Conservation (phyloP, 2,329 filamentous ascomycete species). For the Aspergillus fructus region DNA sequence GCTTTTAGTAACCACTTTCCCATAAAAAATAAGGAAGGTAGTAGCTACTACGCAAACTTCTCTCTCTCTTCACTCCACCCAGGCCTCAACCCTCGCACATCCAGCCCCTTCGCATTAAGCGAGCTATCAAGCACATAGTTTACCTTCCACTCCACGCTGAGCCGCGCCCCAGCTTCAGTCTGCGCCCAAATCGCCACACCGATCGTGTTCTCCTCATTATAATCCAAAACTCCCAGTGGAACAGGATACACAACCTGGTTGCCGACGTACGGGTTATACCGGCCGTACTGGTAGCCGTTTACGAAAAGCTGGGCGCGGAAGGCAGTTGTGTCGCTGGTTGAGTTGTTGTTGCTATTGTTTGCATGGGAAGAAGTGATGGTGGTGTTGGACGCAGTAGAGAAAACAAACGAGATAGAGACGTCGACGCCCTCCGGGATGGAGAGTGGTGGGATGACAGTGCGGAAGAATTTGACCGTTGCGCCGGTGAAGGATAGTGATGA, state of each 20-base stretch:
- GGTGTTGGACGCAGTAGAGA: slow-evolving; percentile 45
- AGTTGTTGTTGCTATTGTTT: slow-evolving; percentile 6
- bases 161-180: slow-evolving; percentile 50
- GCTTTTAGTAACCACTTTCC: no score
- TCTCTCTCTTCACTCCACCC: slow-evolving; percentile 46
- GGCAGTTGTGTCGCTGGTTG: slow-evolving; percentile 17
- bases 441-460: slow-evolving; percentile 52
- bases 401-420: slow-evolving; percentile 56
- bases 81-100: slow-evolving; percentile 50
- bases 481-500: slow-evolving; percentile 42
- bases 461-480: slow-evolving; percentile 58
- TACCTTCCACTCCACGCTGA: slow-evolving; percentile 53
- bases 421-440: slow-evolving; percentile 54
- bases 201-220: slow-evolving; percentile 59
- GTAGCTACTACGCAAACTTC: slow-evolving; percentile 31
- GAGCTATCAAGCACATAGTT: slow-evolving; percentile 56
- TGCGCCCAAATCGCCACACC: slow-evolving; percentile 61
- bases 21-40: no score
- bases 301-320: slow-evolving; percentile 59
- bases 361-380: slow-evolving; percentile 7
- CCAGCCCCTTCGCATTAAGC: slow-evolving; percentile 50
- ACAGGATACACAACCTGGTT: slow-evolving; percentile 62
- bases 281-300: slow-evolving; percentile 66
- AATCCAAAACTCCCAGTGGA: slow-evolving; percentile 59
- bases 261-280: slow-evolving; percentile 61